Percentiles rank a stretch among this genome's conserved stretches.
Evolutionary conservation across 2,329 filamentous ascomycete genomes (phyloP).

Genomic region (Claviceps sp.): DNA sequence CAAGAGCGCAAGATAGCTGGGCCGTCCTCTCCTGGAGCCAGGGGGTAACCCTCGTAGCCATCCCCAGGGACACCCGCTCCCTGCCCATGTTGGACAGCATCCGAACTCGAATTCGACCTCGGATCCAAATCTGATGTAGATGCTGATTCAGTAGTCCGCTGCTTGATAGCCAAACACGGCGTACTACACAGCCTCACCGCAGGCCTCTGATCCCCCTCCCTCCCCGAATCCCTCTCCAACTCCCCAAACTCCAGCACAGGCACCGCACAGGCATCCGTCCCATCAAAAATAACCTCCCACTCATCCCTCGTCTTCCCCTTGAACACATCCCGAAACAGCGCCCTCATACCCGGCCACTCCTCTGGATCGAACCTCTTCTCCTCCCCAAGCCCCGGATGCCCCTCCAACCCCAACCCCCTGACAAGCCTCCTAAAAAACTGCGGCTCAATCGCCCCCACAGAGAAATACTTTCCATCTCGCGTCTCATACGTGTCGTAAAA

Average conservation of each 20-base stretch:
- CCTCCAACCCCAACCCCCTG: constrained; percentile 47
- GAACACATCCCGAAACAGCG: constrained; percentile 50
- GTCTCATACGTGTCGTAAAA: constrained; percentile 88
- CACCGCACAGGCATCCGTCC: constrained; percentile 85
- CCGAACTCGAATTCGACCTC: constrained; percentile 10
- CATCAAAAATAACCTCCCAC: constrained; percentile 81
- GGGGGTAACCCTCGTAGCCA: constrained; percentile 48
- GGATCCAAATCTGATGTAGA: no score
- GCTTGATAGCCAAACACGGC: constrained; percentile 50
- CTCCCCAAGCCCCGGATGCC: constrained; percentile 38
- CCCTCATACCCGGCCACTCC: constrained; percentile 55
- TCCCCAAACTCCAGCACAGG: constrained; percentile 69
- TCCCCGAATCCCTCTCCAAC: constrained; percentile 37
- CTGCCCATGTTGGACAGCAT: constrained; percentile 40
- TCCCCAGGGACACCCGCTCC: constrained; percentile 50
- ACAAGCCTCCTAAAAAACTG: constrained; percentile 66
- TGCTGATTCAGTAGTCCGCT: constrained; percentile 19
- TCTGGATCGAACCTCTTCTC: constrained; percentile 42
- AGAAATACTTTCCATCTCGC: constrained; percentile 63
- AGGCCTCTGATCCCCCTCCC: constrained; percentile 58
- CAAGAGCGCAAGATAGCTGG: constrained; percentile 55
- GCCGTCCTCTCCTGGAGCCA: constrained; percentile 59
- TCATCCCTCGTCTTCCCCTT: constrained; percentile 54
- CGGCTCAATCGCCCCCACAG: constrained; percentile 82
- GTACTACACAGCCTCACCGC: constrained; percentile 55